Base-by-base conservation (phyloP, 768 basidiomycete species). In the Inosperma sp. region DNA sequence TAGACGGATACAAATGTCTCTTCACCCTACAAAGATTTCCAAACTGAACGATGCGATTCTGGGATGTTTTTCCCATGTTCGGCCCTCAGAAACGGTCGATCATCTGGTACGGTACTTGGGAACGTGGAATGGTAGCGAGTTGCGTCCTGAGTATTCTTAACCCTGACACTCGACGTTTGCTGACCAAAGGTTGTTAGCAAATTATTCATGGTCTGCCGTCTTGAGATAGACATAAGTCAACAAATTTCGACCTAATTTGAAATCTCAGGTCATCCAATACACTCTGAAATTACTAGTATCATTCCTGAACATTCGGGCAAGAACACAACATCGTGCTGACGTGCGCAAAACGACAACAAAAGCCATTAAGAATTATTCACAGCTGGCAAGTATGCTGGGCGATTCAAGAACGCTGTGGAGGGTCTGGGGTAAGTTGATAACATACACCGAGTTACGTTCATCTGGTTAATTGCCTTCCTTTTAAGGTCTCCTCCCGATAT, bases 81-180 rank as follows among this genome's bases (percentile, higher is more conserved):
- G 78, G 21, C 74, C 81, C 1, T 85, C 84, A 6, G 73, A 82
- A 54, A 80, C 76, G 5, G 64, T 92, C 36, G 76, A 89, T 59
- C 88, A 89, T 65, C 72, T 88, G 7, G 75, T 88, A 31, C 74
- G 86, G 60, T 90, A 81, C 62, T 72, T 92, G 46, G 82, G 84
- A 49, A 88, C 88, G 59, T 91, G 87, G 86, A 84, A 81, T 64
- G 89, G 89, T 22, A 88, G 80, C 79, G 90, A 93, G 89, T 90
- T n/a, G 21, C 16, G 34, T 35, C 33, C 30, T 72, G 72, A 65
- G 81, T 81, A 55, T 55, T 25, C 53, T 36, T 7, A n/a, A n/a
- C n/a, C n/a, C n/a, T n/a, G n/a, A n/a, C n/a, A n/a, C n/a, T n/a
- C n/a, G n/a, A n/a, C n/a, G n/a, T n/a, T 13, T 25, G 1, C 10